Evolutionary conservation across 2,329 filamentous ascomycete genomes (phyloP).

Genomic region (Talaromyces sp.): DNA sequence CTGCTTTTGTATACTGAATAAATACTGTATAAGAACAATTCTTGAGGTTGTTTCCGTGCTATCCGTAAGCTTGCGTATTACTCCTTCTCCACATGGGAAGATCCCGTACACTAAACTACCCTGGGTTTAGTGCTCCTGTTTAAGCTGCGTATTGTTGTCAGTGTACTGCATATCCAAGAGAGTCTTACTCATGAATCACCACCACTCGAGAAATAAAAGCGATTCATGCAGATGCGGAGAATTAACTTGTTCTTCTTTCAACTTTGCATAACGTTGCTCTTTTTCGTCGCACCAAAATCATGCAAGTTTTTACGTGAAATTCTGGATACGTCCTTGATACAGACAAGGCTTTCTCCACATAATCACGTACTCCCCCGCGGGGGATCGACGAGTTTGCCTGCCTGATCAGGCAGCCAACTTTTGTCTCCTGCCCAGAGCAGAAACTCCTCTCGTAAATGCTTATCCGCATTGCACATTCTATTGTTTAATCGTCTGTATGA

Average conservation of each 20-base stretch:
- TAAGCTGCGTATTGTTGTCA: neutral
- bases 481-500: neutral
- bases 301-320: too few species aligned
- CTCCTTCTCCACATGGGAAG: neutral
- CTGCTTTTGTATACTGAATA: too few species aligned
- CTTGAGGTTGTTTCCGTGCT: neutral
- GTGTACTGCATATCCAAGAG: too few species aligned
- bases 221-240: too few species aligned
- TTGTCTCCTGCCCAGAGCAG: slow-evolving; percentile 1
- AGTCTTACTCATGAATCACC: too few species aligned
- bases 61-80: neutral
- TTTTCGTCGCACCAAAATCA: too few species aligned
- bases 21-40: neutral
- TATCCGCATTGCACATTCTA: neutral
- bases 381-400: neutral
- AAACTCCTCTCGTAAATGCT: slow-evolving; percentile 2
- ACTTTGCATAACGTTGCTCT: too few species aligned
- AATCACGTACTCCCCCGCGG: neutral
- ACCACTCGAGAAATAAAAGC: too few species aligned
- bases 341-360: neutral
- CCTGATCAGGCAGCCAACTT: neutral
- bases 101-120: neutral
- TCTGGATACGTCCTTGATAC: too few species aligned
- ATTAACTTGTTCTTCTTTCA: too few species aligned
- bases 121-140: neutral